A percentile compares a stretch with the other conserved stretches of the same genome.
phyloP scores from a whole-genome alignment of 2,329 filamentous ascomycete genomes.

The Talaromyces sp. region DNA sequence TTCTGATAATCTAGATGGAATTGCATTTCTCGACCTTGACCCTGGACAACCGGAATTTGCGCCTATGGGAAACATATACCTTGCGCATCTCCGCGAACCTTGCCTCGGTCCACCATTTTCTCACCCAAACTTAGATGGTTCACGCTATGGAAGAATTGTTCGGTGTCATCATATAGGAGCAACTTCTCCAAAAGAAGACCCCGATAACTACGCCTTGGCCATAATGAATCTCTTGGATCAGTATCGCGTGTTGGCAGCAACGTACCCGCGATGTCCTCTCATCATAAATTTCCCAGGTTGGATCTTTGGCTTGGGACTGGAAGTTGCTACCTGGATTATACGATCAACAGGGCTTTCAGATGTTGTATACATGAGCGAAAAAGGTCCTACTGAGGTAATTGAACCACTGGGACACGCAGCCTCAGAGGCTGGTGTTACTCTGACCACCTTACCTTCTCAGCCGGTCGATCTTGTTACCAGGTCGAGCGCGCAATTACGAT shows the following conservation, averaged over 20 bases:
- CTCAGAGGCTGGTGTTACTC: conserved; percentile 28
- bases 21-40: conserved; percentile 56
- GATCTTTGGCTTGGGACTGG: conserved; percentile 50
- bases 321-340: conserved; percentile 46
- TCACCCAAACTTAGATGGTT: conserved; percentile 41
- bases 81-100: conserved; percentile 48
- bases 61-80: conserved; percentile 54
- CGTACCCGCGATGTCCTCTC: conserved; percentile 43
- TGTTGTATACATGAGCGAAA: conserved; percentile 50
- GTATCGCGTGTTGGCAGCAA: conserved; percentile 40
- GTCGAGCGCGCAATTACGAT: conserved; percentile 48
- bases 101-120: conserved; percentile 55
- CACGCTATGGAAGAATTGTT: conserved; percentile 36
- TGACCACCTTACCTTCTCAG: conserved; percentile 46
- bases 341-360: conserved; percentile 45
- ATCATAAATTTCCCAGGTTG: conserved; percentile 56
- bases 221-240: conserved; percentile 48
- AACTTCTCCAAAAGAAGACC: conserved; percentile 51
- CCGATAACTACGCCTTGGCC: conserved; percentile 52
- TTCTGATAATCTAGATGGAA: conserved; percentile 33
- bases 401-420: conserved; percentile 39
- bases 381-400: conserved; percentile 42
- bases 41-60: conserved; percentile 56
- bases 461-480: conserved; percentile 41
- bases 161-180: conserved; percentile 52